Conservation (phyloP, 2,329 filamentous ascomycete genomes). For the Penicillium sp. region DNA sequence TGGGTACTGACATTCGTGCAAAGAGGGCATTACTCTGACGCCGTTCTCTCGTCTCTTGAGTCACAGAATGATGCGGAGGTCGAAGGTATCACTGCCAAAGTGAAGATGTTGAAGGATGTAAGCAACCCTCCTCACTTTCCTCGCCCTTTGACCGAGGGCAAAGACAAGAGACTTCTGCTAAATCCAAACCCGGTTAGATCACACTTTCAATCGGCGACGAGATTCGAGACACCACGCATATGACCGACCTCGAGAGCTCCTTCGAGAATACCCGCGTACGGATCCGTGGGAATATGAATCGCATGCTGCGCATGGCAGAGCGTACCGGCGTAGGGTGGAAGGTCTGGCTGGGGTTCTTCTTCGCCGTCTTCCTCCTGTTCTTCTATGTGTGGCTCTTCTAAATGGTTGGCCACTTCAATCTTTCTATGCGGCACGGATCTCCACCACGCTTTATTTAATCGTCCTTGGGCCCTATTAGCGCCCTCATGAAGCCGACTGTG, state of each 20-base stretch:
- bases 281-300: conserved; percentile 87
- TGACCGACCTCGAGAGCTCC: conserved; percentile 91
- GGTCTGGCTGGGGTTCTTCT: conserved; percentile 86
- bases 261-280: conserved; percentile 81
- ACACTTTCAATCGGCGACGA: conserved; percentile 91
- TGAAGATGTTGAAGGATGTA: conserved; percentile 82
- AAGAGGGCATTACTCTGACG: conserved; percentile 86
- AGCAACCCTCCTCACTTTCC: conserved; percentile 31
- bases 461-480: too few species aligned
- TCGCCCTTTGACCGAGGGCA: conserved; percentile 2
- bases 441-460: conserved; percentile 3
- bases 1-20: conserved; percentile 6
- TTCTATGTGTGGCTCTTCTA: conserved; percentile 87
- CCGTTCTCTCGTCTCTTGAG: conserved; percentile 87
- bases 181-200: conserved; percentile 54
- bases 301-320: conserved; percentile 95
- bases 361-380: conserved; percentile 74
- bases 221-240: conserved; percentile 79
- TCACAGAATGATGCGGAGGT: conserved; percentile 90
- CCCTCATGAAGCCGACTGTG: too few species aligned
- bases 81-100: conserved; percentile 84
- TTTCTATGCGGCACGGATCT: neutral
- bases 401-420: conserved; percentile 20
- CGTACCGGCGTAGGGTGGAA: conserved; percentile 92
- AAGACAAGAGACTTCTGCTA: conserved; percentile 1